These are phyloP conservation scores for Epicoccum nigrum DNA, from an alignment of 2,329 filamentous ascomycete genomes.

Conservation along the genomic window DNA sequence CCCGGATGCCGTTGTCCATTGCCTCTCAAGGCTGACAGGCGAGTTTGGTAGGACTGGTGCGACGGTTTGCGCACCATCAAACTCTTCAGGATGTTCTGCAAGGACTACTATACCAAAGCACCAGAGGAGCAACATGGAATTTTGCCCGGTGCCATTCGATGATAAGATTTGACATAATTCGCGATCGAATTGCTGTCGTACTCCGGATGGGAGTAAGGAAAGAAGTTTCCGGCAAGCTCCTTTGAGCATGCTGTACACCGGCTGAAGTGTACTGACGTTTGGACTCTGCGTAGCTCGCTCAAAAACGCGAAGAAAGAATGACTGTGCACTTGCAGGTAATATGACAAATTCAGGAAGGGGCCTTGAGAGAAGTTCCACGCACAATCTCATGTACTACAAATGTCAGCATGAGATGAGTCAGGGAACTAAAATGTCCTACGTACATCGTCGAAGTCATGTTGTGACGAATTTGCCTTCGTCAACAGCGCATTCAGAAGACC, in stretches of 20 bases:
- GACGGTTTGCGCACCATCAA: background rate
- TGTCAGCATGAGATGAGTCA: background rate
- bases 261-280: conserved; percentile 30
- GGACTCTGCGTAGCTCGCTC: conserved; percentile 34
- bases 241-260: conserved; percentile 43
- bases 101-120: conserved; percentile 42
- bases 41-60: conserved; percentile 9
- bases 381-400: conserved; percentile 36
- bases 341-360: conserved; percentile 38
- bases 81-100: conserved; percentile 29
- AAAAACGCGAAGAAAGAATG: conserved; percentile 44
- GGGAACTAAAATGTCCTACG: conserved; percentile 2
- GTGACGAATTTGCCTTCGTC: conserved; percentile 39
- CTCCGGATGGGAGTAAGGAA: conserved; percentile 28
- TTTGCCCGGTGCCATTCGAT: conserved; percentile 27
- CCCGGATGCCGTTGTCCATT: conserved; percentile 40
- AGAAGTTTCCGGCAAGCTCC: conserved; percentile 45
- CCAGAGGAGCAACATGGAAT: conserved; percentile 41
- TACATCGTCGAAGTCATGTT: conserved; percentile 40
- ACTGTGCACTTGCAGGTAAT: conserved; percentile 42
- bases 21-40: conserved; percentile 13
- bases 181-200: conserved; percentile 33
- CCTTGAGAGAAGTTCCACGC: conserved; percentile 41
- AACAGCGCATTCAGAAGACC: conserved; percentile 42
- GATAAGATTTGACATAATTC: conserved; percentile 37